Base-by-base conservation (phyloP, 768 basidiomycete species). In the Kockovaella imperatae region DNA sequence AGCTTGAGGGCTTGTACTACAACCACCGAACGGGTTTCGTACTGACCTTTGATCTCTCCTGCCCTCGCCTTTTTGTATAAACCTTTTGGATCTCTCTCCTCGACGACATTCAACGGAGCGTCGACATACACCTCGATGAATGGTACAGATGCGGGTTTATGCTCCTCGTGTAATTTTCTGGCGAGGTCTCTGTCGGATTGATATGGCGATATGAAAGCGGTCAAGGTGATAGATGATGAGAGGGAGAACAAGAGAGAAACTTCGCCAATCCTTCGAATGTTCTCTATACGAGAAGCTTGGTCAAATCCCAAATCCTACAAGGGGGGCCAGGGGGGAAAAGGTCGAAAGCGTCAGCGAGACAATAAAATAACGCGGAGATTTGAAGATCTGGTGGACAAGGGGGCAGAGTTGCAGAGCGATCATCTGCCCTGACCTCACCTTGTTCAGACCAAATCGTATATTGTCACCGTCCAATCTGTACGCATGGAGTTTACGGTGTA, bases 191-290 rank as follows among this genome's bases (percentile, higher is more conserved):
- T 82, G 75, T 99, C 93, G 13, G 81, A 78, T 41, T 80, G 77
- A 73, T 97, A 96, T n/a, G 95, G 95, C 1, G 95, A 97, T 72
- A 99, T 99, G 75, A 99, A 99, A 11, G 95, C 91, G 15, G 95
- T 93, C 67, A 96, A 77, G 15, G 86, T 77, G 56, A 95, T 78
- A 59, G 84, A 86, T 26, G 80, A 83, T 3, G 90, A 79, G 62
- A 91, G 86, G 17, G 90, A 81, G 71, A 99, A 95, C 34, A 97
- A 77, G 70, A 88, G 90, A 38, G 95, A 83, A 41, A 99, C 91
- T 82, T 99, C 93, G 58, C 90, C 88, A 53, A 97, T 95, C 48
- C 95, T 78, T 43, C 95, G 83, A 66, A 99, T 97, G 45, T 67
- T 67, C 52, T 67, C 64, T 10, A 67, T 56, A n/a, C 64, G 49